Evolutionary conservation across 176 grass and related monocot species (phyloP).

Genomic region (Echinochloa phyllopogon): DNA sequence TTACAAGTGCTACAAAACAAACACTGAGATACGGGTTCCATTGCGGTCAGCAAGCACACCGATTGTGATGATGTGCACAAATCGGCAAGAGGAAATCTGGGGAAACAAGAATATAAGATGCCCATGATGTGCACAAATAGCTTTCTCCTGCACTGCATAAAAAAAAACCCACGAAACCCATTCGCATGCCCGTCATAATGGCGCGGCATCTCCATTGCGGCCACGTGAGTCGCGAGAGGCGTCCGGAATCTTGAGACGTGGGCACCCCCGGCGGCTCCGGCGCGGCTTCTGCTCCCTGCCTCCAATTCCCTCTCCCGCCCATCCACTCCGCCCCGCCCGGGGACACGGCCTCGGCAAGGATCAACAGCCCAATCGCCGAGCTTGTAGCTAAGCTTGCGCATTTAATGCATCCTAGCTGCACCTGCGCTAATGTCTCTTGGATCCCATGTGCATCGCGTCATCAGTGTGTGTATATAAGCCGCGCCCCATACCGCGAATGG

Average conservation of each 20-base stretch:
- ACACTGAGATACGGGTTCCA: too few species aligned
- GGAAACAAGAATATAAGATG: not conserved
- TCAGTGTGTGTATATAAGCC: not conserved
- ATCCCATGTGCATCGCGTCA: constrained; percentile 27
- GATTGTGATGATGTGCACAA: too few species aligned
- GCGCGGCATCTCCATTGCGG: not conserved
- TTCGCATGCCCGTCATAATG: constrained; percentile 10
- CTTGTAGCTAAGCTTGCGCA: constrained; percentile 17
- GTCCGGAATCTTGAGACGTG: constrained; percentile 60
- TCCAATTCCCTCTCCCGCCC: constrained; percentile 13
- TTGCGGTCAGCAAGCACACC: too few species aligned
- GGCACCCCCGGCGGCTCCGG: constrained; percentile 50
- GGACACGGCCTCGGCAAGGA: constrained; percentile 36
- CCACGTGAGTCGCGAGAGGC: constrained; percentile 40
- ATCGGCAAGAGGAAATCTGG: not conserved
- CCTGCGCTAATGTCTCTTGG: not conserved
- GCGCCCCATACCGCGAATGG: constrained; percentile 18
- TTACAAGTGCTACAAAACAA: too few species aligned
- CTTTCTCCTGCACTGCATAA: not conserved
- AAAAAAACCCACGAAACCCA: not conserved
- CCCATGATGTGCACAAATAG: not conserved
- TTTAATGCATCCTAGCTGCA: constrained; percentile 41
- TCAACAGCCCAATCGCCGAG: constrained; percentile 33
- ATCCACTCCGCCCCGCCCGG: not conserved
- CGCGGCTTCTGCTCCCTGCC: constrained; percentile 41